Evolutionary conservation across 305 asterid species (phyloP).

Genomic region (Caryopteris hybrid): DNA sequence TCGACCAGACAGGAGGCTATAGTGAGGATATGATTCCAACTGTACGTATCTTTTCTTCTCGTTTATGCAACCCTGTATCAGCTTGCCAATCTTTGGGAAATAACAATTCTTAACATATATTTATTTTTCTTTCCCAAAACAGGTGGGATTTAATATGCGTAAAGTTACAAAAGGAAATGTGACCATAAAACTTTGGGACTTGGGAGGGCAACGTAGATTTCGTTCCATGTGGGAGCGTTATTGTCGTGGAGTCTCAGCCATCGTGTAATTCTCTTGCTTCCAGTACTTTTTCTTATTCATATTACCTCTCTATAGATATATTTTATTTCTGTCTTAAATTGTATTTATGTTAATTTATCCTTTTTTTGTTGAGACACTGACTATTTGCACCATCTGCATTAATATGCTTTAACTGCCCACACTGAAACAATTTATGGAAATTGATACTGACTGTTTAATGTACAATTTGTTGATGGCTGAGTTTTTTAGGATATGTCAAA

Average conservation of each 20-base stretch:
- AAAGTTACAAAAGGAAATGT: slow-evolving; percentile 95
- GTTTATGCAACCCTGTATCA: not conserved
- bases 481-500: not conserved
- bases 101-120: not conserved
- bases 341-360: not conserved
- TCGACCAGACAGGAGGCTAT: slow-evolving; percentile 85
- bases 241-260: slow-evolving; percentile 91
- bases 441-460: not conserved
- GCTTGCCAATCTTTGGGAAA: not conserved
- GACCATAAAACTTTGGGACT: slow-evolving; percentile 85
- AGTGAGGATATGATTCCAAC: slow-evolving; percentile 97
- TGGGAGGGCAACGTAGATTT: slow-evolving; percentile 91
- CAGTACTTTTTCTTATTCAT: not conserved
- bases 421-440: not conserved
- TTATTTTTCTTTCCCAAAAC: slow-evolving; percentile 7
- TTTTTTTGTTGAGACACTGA: not conserved
- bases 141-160: slow-evolving; percentile 96
- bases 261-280: slow-evolving; percentile 45
- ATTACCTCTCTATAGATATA: not conserved
- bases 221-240: slow-evolving; percentile 98
- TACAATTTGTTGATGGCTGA: not conserved
- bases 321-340: not conserved
- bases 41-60: slow-evolving; percentile 42
- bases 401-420: not conserved
- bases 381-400: not conserved